Percentiles rank a stretch among this genome's conserved stretches.
Evolutionary conservation across 1,139 yeast genomes (phyloP).

Genomic region (Casaregolazyma lundiana): DNA sequence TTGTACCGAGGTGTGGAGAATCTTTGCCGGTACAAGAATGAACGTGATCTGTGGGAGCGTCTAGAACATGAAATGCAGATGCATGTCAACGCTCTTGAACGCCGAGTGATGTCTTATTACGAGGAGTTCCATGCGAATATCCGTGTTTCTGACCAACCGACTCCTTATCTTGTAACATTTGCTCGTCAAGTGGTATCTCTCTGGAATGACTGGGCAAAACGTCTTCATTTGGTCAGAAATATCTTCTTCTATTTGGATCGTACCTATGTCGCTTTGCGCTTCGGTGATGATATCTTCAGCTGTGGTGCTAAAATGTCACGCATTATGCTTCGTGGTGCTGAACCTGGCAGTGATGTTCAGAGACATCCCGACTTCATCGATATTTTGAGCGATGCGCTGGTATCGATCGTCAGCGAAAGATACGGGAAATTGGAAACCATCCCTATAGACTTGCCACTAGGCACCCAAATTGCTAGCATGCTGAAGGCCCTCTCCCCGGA

Average conservation of each 20-base stretch:
- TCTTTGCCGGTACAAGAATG: constrained; percentile 33
- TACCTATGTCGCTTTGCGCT: constrained; percentile 29
- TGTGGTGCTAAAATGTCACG: background rate
- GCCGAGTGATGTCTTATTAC: background rate
- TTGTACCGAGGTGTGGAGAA: constrained; percentile 38
- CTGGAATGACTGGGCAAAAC: constrained; percentile 29
- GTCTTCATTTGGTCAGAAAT: constrained; percentile 25
- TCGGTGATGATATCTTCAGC: constrained; percentile 18
- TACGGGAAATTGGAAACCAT: constrained; percentile 24
- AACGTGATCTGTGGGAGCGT: constrained; percentile 23
- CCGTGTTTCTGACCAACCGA: background rate
- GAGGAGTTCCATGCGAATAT: background rate
- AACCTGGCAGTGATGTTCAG: background rate
- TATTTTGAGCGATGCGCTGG: background rate
- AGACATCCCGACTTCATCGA: background rate
- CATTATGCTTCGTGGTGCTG: background rate
- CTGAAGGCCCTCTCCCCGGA: background rate
- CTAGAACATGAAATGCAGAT: constrained; percentile 13
- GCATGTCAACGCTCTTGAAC: constrained; percentile 7
- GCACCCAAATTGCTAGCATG: background rate
- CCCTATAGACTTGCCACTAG: background rate
- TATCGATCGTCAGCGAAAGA: constrained; percentile 20
- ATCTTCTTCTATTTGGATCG: constrained; percentile 37
- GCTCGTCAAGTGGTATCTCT: constrained; percentile 4
- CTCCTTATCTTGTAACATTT: background rate